Percentiles rank a stretch among this genome's conserved stretches.
Evolutionary conservation across 441 rosid species (phyloP).

Genomic region (Aleurites moluccanus): DNA sequence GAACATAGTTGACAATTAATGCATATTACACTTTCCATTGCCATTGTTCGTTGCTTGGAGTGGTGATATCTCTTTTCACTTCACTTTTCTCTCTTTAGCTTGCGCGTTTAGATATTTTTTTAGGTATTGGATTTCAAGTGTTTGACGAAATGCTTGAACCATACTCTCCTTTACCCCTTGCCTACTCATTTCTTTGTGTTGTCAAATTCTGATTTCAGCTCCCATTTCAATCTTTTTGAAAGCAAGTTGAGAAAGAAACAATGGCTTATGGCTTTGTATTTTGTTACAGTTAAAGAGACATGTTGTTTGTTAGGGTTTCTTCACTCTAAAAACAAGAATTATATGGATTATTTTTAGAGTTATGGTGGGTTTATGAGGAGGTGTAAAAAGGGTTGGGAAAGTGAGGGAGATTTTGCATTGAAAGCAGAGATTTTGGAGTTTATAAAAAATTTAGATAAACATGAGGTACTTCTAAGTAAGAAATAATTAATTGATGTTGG

Average conservation of each 20-base stretch:
- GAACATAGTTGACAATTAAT: neutral
- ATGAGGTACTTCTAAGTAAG: conserved; percentile 65
- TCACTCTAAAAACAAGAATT: no score
- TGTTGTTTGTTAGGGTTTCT: no score
- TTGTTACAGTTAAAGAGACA: no score
- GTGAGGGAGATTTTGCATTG: conserved; percentile 48
- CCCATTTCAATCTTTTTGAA: conserved; percentile 20
- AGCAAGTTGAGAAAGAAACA: conserved; percentile 12
- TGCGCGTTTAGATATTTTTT: neutral
- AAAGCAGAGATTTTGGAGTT: conserved; percentile 85
- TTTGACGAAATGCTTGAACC: conserved; percentile 85
- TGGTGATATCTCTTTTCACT: neutral
- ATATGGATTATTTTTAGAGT: no score
- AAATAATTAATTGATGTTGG: conserved; percentile 56
- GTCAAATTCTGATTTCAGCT: conserved; percentile 33
- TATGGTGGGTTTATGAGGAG: no score
- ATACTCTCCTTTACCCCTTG: conserved; percentile 56
- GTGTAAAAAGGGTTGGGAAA: conserved; percentile 43
- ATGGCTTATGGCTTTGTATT: conserved; percentile 6
- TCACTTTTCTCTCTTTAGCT: neutral
- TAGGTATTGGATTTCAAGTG: conserved; percentile 27
- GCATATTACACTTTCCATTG: conserved; percentile 14
- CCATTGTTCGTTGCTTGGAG: conserved; percentile 27
- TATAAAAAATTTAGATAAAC: conserved; percentile 58
- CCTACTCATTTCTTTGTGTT: conserved; percentile 30